Evolutionary conservation across 495 filamentous ascomycete genomes (phyloP).

Genomic region (Haplographium delicatum): DNA sequence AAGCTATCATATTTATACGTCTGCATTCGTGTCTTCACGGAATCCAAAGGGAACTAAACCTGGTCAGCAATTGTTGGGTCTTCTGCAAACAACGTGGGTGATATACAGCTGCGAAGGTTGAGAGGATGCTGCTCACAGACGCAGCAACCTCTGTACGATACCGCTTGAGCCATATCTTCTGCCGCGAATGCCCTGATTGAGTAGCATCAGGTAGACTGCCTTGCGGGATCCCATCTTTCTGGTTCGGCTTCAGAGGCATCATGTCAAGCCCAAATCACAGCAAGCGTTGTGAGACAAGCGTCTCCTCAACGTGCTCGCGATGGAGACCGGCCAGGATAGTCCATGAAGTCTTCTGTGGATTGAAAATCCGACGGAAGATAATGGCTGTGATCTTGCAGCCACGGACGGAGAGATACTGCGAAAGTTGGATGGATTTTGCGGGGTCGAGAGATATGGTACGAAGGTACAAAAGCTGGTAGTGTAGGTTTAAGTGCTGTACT

Average conservation of each 20-base stretch:
- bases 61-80: conserved; percentile 2
- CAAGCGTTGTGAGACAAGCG: conserved; percentile 42
- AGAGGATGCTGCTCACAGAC: conserved; percentile 65
- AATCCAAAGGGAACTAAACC: conserved; percentile 71
- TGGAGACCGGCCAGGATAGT: conserved; percentile 50
- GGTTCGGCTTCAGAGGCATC: conserved; percentile 47
- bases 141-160: conserved; percentile 80
- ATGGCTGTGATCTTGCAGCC: conserved; percentile 6
- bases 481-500: too few species aligned
- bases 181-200: conserved; percentile 31
- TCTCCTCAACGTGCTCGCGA: conserved; percentile 55
- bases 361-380: conserved; percentile 7
- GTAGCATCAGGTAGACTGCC: conserved; percentile 27
- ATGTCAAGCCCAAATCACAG: conserved; percentile 29
- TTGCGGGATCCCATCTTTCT: conserved; percentile 34
- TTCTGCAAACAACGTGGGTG: background rate
- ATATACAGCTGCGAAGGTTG: conserved; percentile 61
- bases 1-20: conserved; percentile 69
- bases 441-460: conserved; percentile 15
- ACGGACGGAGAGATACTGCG: background rate
- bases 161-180: conserved; percentile 59
- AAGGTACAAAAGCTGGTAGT: conserved; percentile 2
- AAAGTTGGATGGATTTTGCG: conserved; percentile 7
- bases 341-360: conserved; percentile 38
- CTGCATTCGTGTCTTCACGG: conserved; percentile 83